phyloP scores from a whole-genome alignment of 2,329 filamentous ascomycete genomes.

The Fusarium pininemorale region DNA sequence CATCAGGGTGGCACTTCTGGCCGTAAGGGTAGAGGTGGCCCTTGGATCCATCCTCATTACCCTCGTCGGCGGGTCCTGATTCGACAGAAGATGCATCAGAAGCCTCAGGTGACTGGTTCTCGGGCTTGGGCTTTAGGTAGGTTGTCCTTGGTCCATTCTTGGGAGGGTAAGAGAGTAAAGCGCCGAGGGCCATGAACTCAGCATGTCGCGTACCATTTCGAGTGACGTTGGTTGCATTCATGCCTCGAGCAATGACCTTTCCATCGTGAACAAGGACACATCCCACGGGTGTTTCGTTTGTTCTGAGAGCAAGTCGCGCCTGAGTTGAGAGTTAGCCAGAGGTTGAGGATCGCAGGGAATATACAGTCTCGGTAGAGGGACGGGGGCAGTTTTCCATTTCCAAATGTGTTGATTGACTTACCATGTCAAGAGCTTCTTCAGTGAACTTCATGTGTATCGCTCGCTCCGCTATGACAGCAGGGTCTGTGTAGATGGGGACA shows the following conservation, averaged over 20 bases:
- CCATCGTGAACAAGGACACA: slow-evolving; percentile 89
- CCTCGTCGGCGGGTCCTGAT: slow-evolving; percentile 48
- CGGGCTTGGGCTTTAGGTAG: slow-evolving; percentile 47
- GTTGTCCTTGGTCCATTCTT: slow-evolving; percentile 44
- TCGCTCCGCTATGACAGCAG: slow-evolving; percentile 45
- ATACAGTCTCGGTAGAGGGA: neutral
- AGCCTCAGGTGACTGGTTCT: slow-evolving; percentile 32
- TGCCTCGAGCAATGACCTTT: slow-evolving; percentile 84
- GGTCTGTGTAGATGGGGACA: slow-evolving; percentile 37
- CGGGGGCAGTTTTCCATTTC: neutral
- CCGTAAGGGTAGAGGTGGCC: slow-evolving; percentile 70
- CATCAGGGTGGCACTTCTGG: slow-evolving; percentile 63
- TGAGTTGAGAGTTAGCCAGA: slow-evolving; percentile 48
- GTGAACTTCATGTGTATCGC: slow-evolving; percentile 69
- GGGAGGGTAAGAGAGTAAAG: slow-evolving; percentile 58
- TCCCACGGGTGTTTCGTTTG: slow-evolving; percentile 94
- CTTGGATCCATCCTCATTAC: slow-evolving; percentile 63
- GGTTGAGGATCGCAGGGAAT: neutral
- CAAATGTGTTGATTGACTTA: slow-evolving; percentile 52
- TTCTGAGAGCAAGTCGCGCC: slow-evolving; percentile 85
- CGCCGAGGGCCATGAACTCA: slow-evolving; percentile 86
- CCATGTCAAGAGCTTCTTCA: slow-evolving; percentile 87
- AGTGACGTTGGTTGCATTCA: slow-evolving; percentile 96
- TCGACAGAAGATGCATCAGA: slow-evolving; percentile 40
- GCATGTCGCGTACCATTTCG: slow-evolving; percentile 93